Evolutionary conservation across 257 asterid species (phyloP).

Genomic region (Rehmannia glutinosa): DNA sequence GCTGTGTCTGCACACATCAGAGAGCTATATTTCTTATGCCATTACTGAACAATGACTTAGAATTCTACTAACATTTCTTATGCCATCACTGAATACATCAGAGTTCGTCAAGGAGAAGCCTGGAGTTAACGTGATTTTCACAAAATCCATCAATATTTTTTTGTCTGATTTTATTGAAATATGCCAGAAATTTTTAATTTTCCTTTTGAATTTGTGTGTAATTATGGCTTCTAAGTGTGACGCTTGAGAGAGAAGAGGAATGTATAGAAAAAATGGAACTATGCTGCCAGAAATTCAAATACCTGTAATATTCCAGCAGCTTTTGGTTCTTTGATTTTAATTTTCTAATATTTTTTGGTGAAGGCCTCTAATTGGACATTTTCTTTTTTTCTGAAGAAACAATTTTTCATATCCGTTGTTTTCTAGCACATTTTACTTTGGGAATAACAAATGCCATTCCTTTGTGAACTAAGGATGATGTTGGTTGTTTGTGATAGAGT

Average conservation of each 20-base stretch:
- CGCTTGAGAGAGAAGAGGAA: not conserved
- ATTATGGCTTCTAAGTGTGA: not conserved
- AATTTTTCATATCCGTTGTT: not conserved
- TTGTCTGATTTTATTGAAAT: not conserved
- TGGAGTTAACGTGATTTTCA: not conserved
- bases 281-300: not conserved
- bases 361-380: too few species aligned
- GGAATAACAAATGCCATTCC: not conserved
- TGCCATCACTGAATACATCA: not conserved
- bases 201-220: not conserved
- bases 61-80: not conserved
- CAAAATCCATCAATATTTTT: not conserved
- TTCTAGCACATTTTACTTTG: slow-evolving; percentile 1
- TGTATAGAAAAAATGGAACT: not conserved
- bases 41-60: too few species aligned
- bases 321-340: not conserved
- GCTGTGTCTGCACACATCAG: not conserved
- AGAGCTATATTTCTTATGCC: too few species aligned
- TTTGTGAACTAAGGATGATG: not conserved
- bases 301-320: not conserved
- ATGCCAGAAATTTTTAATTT: not conserved
- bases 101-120: not conserved
- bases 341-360: not conserved
- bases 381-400: too few species aligned
- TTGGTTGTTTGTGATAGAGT: slow-evolving; percentile 9